Conservation (phyloP, 2,329 filamentous ascomycete species). For the Paecilomyces niveus region DNA sequence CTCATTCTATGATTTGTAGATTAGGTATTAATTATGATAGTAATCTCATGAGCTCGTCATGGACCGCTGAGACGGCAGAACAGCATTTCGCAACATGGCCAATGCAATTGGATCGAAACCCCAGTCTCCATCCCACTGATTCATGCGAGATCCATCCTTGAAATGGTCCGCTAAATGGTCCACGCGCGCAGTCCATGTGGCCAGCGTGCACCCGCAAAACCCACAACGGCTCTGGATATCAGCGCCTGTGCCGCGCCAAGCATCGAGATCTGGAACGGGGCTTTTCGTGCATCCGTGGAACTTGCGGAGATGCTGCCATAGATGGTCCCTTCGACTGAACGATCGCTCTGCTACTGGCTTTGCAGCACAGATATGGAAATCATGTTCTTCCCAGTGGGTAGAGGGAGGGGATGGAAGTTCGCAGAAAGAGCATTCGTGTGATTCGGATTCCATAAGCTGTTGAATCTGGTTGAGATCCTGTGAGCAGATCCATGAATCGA, state of each 20-base stretch:
- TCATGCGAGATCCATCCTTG: slow-evolving; percentile 46
- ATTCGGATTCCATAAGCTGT: slow-evolving; percentile 1
- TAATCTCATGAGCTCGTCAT: neutral
- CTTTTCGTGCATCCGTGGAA: slow-evolving; percentile 47
- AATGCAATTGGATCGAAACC: slow-evolving; percentile 35
- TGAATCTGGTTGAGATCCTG: slow-evolving; percentile 14
- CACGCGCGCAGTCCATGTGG: slow-evolving; percentile 44
- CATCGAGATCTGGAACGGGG: slow-evolving; percentile 44
- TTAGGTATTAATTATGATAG: too few species aligned
- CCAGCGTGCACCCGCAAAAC: slow-evolving; percentile 44
- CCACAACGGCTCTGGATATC: slow-evolving; percentile 49
- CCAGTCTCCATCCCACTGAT: slow-evolving; percentile 49
- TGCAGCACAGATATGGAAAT: slow-evolving; percentile 46
- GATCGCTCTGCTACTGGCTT: slow-evolving; percentile 46
- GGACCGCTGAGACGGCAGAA: slow-evolving; percentile 17
- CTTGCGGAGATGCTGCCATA: slow-evolving; percentile 51
- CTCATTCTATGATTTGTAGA: neutral
- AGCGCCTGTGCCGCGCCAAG: slow-evolving; percentile 18
- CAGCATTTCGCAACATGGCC: slow-evolving; percentile 26
- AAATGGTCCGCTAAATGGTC: slow-evolving; percentile 52
- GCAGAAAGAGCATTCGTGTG: slow-evolving; percentile 43
- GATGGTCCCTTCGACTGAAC: slow-evolving; percentile 52
- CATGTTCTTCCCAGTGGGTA: slow-evolving; percentile 46
- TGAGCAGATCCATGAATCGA: slow-evolving; percentile 37
- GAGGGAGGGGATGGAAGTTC: slow-evolving; percentile 34